Evolutionary conservation across 2,329 filamentous ascomycete species (phyloP).

Genomic region (Ceratocystis diversiconidia): DNA sequence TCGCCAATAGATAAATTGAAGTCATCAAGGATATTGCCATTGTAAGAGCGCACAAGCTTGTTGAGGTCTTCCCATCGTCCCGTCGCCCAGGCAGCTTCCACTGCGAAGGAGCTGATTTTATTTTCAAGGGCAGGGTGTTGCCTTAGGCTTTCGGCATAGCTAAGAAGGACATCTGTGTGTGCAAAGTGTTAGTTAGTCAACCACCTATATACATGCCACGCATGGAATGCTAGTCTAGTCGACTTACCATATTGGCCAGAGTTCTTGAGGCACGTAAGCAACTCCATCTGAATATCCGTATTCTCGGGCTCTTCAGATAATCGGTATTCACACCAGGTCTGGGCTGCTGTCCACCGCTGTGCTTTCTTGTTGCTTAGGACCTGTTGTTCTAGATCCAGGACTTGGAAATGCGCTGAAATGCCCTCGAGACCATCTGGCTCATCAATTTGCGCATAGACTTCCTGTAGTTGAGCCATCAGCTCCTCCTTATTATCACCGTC

Average conservation of each 20-base stretch:
- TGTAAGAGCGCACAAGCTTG: conserved; percentile 46
- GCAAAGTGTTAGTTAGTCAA: conserved; percentile 20
- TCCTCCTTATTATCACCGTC: conserved; percentile 32
- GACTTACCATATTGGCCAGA: conserved; percentile 79
- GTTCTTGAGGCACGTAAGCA: conserved; percentile 79
- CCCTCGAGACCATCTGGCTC: conserved; percentile 94
- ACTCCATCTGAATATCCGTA: conserved; percentile 61
- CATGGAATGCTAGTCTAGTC: neutral
- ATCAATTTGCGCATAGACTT: conserved; percentile 94
- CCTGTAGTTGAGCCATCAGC: conserved; percentile 65
- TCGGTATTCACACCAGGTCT: conserved; percentile 94
- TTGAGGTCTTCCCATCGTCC: conserved; percentile 65
- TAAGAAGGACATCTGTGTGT: conserved; percentile 59
- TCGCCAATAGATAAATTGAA: conserved; percentile 71
- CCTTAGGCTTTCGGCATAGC: conserved; percentile 69
- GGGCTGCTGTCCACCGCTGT: conserved; percentile 83
- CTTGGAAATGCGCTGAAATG: conserved; percentile 72
- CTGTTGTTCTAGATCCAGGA: conserved; percentile 85
- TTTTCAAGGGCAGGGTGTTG: conserved; percentile 37
- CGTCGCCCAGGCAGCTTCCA: conserved; percentile 86
- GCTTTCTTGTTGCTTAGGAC: conserved; percentile 85
- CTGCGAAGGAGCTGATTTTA: conserved; percentile 64
- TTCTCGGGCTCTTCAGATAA: conserved; percentile 67
- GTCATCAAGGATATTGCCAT: conserved; percentile 40
- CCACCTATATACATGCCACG: neutral